Evolutionary conservation across 768 basidiomycete species (phyloP).

Genomic region (Saitozyma sp.): DNA sequence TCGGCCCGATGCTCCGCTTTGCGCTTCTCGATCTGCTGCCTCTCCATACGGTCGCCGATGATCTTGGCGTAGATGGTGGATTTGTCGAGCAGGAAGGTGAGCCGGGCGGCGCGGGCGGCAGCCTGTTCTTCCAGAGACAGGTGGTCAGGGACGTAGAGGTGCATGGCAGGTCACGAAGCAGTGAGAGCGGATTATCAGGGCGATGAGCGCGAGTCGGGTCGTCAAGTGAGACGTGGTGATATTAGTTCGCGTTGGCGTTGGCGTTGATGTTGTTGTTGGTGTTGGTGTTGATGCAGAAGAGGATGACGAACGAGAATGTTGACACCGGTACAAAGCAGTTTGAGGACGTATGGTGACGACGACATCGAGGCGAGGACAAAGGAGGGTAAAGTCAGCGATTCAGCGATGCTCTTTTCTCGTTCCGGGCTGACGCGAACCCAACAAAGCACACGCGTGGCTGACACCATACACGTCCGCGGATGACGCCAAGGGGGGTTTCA

Average conservation of each 20-base stretch:
- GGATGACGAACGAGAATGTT: too few species aligned
- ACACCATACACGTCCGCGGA: too few species aligned
- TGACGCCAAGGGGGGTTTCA: too few species aligned
- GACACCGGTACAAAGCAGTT: too few species aligned
- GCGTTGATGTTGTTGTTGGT: not conserved
- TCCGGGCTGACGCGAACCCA: too few species aligned
- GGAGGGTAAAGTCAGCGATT: too few species aligned
- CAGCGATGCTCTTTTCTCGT: too few species aligned
- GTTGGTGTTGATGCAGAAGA: not conserved
- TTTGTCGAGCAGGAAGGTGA: slow-evolving; percentile 65
- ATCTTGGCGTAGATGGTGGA: slow-evolving; percentile 73
- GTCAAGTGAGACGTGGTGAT: slow-evolving; percentile 1
- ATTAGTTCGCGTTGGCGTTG: not conserved
- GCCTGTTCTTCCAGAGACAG: slow-evolving; percentile 12
- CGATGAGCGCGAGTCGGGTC: slow-evolving; percentile 4
- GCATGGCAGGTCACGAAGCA: not conserved
- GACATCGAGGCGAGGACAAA: too few species aligned
- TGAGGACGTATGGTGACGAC: too few species aligned
- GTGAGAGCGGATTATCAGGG: not conserved
- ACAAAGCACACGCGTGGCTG: too few species aligned
- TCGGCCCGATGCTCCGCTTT: slow-evolving; percentile 45
- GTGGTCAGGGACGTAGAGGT: not conserved
- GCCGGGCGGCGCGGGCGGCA: slow-evolving; percentile 32
- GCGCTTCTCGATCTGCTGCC: slow-evolving; percentile 45
- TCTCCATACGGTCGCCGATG: slow-evolving; percentile 72